Evolutionary conservation across 208 protist species (phyloP).

Genomic region (Leishmania guyanensis): DNA sequence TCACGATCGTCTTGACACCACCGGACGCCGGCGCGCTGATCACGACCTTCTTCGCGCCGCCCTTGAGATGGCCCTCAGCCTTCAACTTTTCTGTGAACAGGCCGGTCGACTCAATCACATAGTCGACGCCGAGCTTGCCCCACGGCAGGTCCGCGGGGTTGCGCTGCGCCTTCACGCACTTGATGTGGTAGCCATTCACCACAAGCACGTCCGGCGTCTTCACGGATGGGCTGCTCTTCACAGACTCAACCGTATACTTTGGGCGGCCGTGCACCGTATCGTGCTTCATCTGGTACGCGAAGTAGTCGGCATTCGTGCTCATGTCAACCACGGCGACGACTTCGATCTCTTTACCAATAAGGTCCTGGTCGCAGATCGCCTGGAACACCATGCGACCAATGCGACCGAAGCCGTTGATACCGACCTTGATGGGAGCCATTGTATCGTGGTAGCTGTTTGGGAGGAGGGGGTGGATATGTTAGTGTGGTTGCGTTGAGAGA

Average conservation of each 20-base stretch:
- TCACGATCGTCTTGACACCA: slow-evolving; percentile 97
- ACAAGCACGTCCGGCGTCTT: slow-evolving; percentile 78
- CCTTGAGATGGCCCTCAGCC: slow-evolving; percentile 94
- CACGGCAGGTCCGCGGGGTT: slow-evolving; percentile 96
- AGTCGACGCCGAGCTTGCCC: slow-evolving; percentile 93
- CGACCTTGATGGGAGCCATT: slow-evolving; percentile 85
- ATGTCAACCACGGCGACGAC: slow-evolving; percentile 97
- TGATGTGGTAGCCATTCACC: slow-evolving; percentile 80
- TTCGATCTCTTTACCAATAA: slow-evolving; percentile 78
- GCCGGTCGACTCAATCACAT: slow-evolving; percentile 99
- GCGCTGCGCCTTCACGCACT: slow-evolving; percentile 76
- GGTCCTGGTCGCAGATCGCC: slow-evolving; percentile 72
- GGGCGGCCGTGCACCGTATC: slow-evolving; percentile 97
- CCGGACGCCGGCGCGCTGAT: slow-evolving; percentile 98
- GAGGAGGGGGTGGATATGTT: not conserved
- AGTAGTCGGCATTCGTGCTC: slow-evolving; percentile 97
- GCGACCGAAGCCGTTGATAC: slow-evolving; percentile 99
- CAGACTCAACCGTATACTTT: slow-evolving; percentile 67
- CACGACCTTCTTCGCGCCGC: slow-evolving; percentile 98
- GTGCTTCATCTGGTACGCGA: slow-evolving; percentile 97
- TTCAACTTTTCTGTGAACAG: slow-evolving; percentile 95
- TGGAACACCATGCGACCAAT: slow-evolving; percentile 98
- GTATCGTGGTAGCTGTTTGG: not conserved
- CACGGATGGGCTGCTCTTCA: slow-evolving; percentile 70
- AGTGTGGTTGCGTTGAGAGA: slow-evolving; percentile 1